Base-by-base conservation (phyloP, 192 early-diverging fungal species). In the Coemansia sp. region DNA sequence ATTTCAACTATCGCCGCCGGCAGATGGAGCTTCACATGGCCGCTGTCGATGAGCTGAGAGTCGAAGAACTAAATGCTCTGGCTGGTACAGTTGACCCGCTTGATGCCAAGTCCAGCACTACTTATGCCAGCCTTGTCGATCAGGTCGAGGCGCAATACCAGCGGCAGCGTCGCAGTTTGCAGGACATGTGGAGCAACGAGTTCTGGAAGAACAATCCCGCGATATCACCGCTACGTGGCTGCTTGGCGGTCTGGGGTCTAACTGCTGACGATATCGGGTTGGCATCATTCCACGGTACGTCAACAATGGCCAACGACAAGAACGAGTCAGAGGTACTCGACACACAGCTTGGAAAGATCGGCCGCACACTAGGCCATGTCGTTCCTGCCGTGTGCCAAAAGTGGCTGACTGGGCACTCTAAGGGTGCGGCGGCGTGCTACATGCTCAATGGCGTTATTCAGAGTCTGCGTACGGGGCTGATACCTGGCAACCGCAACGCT, bases 241-340 rank as follows among this genome's bases (percentile, higher is more conserved):
- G 92, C 43, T 87, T 97, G 22, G 93, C 94, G 43, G 88, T 89
- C 89, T 97, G 89, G 79, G 95, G 95, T 38, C 80, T 97, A 64
- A 94, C 89, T 16, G 85, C 94, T 40, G 94, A 97, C 80, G 95
- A 97, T 78, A 93, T 97, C 81, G 90, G 92, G 58, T 87, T 95
- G 57, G 92, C 93, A 4, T 97, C 95, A 20, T 97, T 97, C 93
- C 95, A 97, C 85, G 95, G 95, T 60, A 97, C 95, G 24, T 91
- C 92, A 31, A 98, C 96, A 65, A 90, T 91, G 81, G 94, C 94
- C 49, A 98, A 98, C 77, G 96, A 98, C 80, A 91, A 93, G 88
- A 98, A 96, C 85, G 94, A 96, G 77, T 97, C 95, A 8, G 89
- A 90, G 13, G 93, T 93, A 2, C 64, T 94, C 55, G 93, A 95